Evolutionary conservation across 805 yeast species (phyloP).

Genomic region (Candida lessepsii): DNA sequence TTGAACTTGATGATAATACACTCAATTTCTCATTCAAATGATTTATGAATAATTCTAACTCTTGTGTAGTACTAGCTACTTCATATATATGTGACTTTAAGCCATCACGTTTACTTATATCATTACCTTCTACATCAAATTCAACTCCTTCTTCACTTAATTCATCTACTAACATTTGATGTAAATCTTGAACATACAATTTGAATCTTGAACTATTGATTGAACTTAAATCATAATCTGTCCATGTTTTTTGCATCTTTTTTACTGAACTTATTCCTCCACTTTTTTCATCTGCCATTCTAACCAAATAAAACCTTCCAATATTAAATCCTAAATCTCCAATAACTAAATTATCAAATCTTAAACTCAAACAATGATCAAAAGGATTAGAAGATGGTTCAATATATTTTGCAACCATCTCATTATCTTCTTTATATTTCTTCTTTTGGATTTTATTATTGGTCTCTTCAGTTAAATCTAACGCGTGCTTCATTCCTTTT

Average conservation of each 20-base stretch:
- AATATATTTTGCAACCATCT: constrained; percentile 24
- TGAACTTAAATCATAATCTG: constrained; percentile 4
- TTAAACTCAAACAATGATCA: constrained; percentile 29
- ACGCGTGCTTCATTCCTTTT: constrained; percentile 34
- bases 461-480: constrained; percentile 30
- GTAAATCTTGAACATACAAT: constrained; percentile 42
- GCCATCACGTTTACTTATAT: constrained; percentile 8
- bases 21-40: constrained; percentile 25
- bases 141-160: constrained; percentile 33
- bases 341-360: constrained; percentile 34
- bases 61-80: constrained; percentile 32
- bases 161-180: constrained; percentile 27
- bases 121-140: constrained; percentile 32
- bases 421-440: constrained; percentile 20
- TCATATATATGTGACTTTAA: constrained; percentile 28
- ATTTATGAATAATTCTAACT: constrained; percentile 27
- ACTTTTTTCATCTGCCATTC: constrained; percentile 32
- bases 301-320: constrained; percentile 39
- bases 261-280: constrained; percentile 39
- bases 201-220: constrained; percentile 28
- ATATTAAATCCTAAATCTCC: constrained; percentile 42
- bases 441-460: constrained; percentile 30
- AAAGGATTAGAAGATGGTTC: constrained; percentile 41
- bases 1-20: constrained; percentile 16
- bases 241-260: constrained; percentile 29